Evolutionary conservation across 768 basidiomycete genomes (phyloP).

Genomic region (Auriscalpium orientale): DNA sequence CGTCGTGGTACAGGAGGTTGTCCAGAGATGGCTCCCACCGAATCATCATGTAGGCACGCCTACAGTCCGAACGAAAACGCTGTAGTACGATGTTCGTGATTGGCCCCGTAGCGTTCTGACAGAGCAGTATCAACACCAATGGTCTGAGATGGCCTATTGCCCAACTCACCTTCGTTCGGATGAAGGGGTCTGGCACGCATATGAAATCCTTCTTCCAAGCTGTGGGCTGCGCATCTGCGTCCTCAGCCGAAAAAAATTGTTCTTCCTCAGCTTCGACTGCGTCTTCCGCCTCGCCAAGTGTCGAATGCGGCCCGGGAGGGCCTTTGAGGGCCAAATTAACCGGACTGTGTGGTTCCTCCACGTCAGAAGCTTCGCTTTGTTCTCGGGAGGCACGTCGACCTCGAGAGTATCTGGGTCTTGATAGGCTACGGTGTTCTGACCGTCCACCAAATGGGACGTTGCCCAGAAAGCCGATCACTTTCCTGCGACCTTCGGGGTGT

Average conservation of each 20-base stretch:
- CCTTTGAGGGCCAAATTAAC: too few relatives aligned
- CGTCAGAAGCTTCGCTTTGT: too few relatives aligned
- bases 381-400: too few relatives aligned
- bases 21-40: slow-evolving; percentile 3
- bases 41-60: slow-evolving; percentile 11
- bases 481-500: not conserved
- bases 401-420: too few relatives aligned
- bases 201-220: slow-evolving; percentile 11
- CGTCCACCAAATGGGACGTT: slow-evolving; percentile 10
- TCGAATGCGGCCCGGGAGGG: too few relatives aligned
- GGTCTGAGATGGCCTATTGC: too few relatives aligned
- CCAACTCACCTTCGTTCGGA: slow-evolving; percentile 27
- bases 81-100: slow-evolving; percentile 2
- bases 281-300: too few relatives aligned
- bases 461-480: slow-evolving; percentile 1
- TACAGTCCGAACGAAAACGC: slow-evolving; percentile 13
- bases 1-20: slow-evolving; percentile 3
- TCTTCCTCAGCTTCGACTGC: not conserved
- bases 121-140: too few relatives aligned
- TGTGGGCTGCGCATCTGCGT: not conserved
- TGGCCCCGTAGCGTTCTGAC: slow-evolving; percentile 19
- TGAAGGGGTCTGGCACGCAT: slow-evolving; percentile 35
- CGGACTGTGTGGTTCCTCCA: too few relatives aligned
- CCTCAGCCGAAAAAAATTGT: not conserved
- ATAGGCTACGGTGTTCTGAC: not conserved